Conservation (phyloP, 1,284 basidiomycete genomes). For the Melampsora larici-populina region DNA sequence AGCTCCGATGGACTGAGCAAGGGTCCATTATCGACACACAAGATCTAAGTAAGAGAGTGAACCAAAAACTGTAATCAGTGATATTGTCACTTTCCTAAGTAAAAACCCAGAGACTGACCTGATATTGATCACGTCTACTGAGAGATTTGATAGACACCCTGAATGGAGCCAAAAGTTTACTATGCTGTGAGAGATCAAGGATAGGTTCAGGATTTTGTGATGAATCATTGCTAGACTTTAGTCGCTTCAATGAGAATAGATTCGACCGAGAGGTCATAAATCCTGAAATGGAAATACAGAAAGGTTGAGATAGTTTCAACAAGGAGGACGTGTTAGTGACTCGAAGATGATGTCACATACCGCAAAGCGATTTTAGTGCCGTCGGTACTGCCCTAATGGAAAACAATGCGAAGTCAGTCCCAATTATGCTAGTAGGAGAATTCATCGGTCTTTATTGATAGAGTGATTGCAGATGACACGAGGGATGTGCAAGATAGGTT, state of each 20-base stretch:
- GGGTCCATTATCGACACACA: constrained; percentile 9
- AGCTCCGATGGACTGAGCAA: neutral
- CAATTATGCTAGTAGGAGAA: neutral
- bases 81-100: neutral
- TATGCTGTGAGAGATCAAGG: too few species aligned
- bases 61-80: neutral
- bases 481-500: neutral
- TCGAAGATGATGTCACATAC: neutral
- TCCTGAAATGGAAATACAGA: neutral
- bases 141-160: constrained; percentile 47
- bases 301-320: neutral
- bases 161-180: too few species aligned
- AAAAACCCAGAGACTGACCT: constrained; percentile 42
- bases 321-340: neutral
- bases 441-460: too few species aligned
- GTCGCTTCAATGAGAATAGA: neutral
- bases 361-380: neutral
- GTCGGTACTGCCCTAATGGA: neutral
- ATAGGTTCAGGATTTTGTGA: too few species aligned
- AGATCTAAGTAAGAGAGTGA: neutral
- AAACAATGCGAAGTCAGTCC: neutral
- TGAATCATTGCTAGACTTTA: too few species aligned
- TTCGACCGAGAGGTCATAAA: neutral
- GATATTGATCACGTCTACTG: constrained; percentile 48
- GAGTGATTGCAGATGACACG: neutral